Evolutionary conservation across 1,139 yeast genomes (phyloP), one percentile per base, ranked within the genome.

Genomic region (Magnusiomyces clavatus): DNA sequence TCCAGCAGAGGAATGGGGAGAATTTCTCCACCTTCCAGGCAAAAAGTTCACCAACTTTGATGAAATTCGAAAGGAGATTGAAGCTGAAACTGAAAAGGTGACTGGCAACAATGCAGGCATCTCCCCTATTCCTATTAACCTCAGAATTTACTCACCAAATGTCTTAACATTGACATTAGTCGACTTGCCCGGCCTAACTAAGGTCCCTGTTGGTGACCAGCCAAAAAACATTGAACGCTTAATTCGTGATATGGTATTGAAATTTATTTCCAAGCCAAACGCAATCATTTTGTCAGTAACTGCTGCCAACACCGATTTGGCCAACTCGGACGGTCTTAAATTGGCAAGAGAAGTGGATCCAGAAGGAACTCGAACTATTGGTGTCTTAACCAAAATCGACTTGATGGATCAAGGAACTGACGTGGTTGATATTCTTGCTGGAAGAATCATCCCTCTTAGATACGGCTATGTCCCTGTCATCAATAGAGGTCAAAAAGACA

Each of bases 121-220:
- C 57, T 87, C 96, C 1, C 78, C 97, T 0, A 82, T 82, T 19
- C 98, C 98, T 54, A 92, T 92, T 68, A 92, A 92, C 69, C 77
- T 92, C 67, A 80, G 97, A 70, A 89, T 92, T 60, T 90, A 86
- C 69, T 90, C 97, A 31, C 98, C 99, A 13, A 92, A 90, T 66
- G 98, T 92, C 50, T 77, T 92, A 64, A 92, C 97, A 13, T 79
- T 92, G 69, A 94, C 99, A 2, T 78, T 92, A 64, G 98, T 92
- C 44, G 99, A 92, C 75, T 77, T 92, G 62, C 99, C 99, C 13
- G 99, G 99, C 57, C 78, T 94, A 65, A 92, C 99, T 35, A 92
- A 92, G 70, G 98, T 94, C 43, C 98, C 99, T n/a, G 97, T 92
- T 49, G 99, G 99, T 47, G 98, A 92, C 69, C 99, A 92, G 71